Conservation (phyloP, 352 stramenopile genomes). For the Globisporangium abappressorium region DNA sequence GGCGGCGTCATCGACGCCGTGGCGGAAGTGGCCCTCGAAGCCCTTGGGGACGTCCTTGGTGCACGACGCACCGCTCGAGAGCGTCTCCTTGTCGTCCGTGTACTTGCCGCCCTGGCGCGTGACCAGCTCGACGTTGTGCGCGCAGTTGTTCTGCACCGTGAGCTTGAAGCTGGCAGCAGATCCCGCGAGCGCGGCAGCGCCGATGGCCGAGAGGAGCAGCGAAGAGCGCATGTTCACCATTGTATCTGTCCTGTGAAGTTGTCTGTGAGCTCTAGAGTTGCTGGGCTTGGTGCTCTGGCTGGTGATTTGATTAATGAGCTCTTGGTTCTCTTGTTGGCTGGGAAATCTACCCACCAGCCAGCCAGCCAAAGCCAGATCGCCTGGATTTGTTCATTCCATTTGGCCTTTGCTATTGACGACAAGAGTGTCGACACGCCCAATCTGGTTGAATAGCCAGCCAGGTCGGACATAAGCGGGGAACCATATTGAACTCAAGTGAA, state of each 20-base stretch:
- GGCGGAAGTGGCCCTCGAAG: conserved; percentile 68
- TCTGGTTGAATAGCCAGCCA: not conserved
- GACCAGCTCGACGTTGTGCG: conserved; percentile 50
- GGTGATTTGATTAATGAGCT: conserved; percentile 16
- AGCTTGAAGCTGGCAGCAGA: conserved; percentile 38
- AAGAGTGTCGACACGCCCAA: not conserved
- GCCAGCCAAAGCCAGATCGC: not conserved
- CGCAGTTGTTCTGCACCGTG: conserved; percentile 64
- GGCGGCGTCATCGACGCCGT: conserved; percentile 50
- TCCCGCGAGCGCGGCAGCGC: conserved; percentile 21
- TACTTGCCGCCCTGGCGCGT: conserved; percentile 48
- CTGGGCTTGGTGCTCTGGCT: not conserved
- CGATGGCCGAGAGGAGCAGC: conserved; percentile 18
- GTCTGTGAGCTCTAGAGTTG: not conserved
- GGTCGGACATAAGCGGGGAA: not conserved
- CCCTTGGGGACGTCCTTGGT: conserved; percentile 47
- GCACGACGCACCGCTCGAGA: conserved; percentile 36
- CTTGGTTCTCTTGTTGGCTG: not conserved
- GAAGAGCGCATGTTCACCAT: conserved; percentile 30
- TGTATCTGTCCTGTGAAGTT: not conserved
- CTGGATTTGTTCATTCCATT: not conserved
- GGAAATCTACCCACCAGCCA: not conserved
- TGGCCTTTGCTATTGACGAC: not conserved
- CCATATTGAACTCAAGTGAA: conserved; percentile 14
- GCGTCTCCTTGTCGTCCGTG: conserved; percentile 39